Conservation (phyloP, 2,329 filamentous ascomycete species). For the Karstenula rhodostoma region DNA sequence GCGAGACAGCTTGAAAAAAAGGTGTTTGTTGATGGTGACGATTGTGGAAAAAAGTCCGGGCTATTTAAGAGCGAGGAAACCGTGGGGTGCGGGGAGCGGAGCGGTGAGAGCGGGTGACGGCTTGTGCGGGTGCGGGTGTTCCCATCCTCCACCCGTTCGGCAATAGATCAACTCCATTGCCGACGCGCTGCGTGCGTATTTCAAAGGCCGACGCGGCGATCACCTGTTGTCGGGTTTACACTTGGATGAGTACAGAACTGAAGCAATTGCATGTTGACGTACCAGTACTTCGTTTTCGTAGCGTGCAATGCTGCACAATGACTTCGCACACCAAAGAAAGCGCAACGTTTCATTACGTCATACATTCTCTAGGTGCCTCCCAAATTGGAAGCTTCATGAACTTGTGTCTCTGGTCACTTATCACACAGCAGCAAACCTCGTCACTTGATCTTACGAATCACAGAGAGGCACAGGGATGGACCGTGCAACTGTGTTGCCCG, state of each 20-base stretch:
- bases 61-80: constrained; percentile 3
- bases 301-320: too few species aligned
- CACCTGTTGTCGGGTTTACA: neutral
- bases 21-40: neutral
- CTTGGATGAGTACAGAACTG: too few species aligned
- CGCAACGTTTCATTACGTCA: neutral
- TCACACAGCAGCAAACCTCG: neutral
- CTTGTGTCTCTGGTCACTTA: too few species aligned
- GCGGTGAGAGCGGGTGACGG: neutral
- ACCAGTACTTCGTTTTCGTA: too few species aligned
- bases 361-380: neutral
- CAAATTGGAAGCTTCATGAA: too few species aligned
- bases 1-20: neutral
- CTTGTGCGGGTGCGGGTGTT: neutral
- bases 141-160: neutral
- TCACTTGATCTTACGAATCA: neutral
- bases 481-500: neutral
- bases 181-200: neutral
- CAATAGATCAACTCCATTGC: neutral
- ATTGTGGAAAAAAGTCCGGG: neutral
- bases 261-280: too few species aligned
- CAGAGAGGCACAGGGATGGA: neutral
- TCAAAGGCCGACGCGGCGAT: neutral
- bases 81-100: constrained; percentile 8
- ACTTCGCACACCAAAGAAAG: constrained; percentile 18